phyloP scores from a whole-genome alignment of 345 rosid species.

The Diplotaxis tenuifolia region DNA sequence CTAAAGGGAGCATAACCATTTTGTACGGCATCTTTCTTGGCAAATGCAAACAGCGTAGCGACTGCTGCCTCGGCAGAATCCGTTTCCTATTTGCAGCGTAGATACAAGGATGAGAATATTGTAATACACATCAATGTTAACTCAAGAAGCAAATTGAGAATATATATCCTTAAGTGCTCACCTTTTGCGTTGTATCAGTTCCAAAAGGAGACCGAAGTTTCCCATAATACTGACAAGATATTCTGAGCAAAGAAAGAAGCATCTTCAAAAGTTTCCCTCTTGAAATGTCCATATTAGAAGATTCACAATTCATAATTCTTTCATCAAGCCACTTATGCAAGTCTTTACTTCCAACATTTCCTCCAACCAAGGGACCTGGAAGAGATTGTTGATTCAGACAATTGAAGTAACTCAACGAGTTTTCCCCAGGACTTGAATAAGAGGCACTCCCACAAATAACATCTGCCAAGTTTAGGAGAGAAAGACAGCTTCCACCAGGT shows the following conservation, averaged over 20 bases:
- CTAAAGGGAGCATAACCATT: constrained; percentile 51
- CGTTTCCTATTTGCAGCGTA: constrained; percentile 53
- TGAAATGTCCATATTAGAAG: constrained; percentile 52
- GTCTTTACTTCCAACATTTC: constrained; percentile 84
- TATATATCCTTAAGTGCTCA: constrained; percentile 29
- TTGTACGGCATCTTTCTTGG: constrained; percentile 55
- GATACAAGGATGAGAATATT: constrained; percentile 3
- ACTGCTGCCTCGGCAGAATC: constrained; percentile 92
- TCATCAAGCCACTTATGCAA: constrained; percentile 96
- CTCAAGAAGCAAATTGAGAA: not conserved
- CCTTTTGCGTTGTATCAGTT: constrained; percentile 59
- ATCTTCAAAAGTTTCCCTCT: constrained; percentile 61
- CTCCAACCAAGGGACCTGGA: constrained; percentile 96
- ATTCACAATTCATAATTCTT: constrained; percentile 62
- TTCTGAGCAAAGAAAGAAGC: constrained; percentile 84
- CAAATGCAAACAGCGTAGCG: constrained; percentile 88
- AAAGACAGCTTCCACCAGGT: constrained; percentile 49
- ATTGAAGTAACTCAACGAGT: constrained; percentile 56
- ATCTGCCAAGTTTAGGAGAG: constrained; percentile 79
- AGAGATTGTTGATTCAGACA: constrained; percentile 71
- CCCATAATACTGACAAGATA: constrained; percentile 93
- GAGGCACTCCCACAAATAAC: constrained; percentile 47
- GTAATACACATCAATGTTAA: not conserved
- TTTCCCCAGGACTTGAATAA: constrained; percentile 43
- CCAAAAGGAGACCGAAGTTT: constrained; percentile 96